Percentiles rank a stretch among this genome's conserved stretches.
Evolutionary conservation across 148 eudicot species (phyloP).

Genomic region (Chenopodium album): DNA sequence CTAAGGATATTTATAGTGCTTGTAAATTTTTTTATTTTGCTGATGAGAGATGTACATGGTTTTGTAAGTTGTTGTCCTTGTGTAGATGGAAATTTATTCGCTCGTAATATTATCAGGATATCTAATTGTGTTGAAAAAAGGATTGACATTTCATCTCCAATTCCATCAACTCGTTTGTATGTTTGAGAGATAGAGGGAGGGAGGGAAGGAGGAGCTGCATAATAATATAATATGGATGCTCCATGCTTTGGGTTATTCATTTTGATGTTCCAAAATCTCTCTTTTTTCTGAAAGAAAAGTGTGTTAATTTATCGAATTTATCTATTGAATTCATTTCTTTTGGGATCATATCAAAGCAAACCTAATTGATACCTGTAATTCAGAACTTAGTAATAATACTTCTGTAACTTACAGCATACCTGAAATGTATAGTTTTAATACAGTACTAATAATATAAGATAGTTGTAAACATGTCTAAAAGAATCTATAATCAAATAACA

Average conservation of each 20-base stretch:
- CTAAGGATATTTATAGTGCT: slow-evolving; percentile 19
- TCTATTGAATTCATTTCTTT: too few species aligned
- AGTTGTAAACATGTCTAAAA: not conserved
- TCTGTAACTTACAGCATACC: not conserved
- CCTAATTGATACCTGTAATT: too few species aligned
- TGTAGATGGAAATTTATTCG: slow-evolving; percentile 20
- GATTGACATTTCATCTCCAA: slow-evolving; percentile 11
- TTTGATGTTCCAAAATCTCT: not conserved
- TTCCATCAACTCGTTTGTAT: not conserved
- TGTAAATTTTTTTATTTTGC: slow-evolving; percentile 16
- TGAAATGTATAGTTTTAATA: not conserved
- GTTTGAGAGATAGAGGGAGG: too few species aligned
- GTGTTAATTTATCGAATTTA: too few species aligned
- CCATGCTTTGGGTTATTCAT: not conserved
- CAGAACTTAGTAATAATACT: too few species aligned
- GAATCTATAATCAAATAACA: not conserved
- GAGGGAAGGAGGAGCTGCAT: too few species aligned
- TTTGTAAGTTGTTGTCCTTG: slow-evolving; percentile 24
- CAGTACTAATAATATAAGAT: too few species aligned
- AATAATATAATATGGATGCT: too few species aligned
- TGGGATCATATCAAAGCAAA: too few species aligned
- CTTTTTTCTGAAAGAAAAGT: not conserved
- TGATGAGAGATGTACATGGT: slow-evolving; percentile 27
- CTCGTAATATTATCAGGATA: slow-evolving; percentile 2
- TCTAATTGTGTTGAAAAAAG: slow-evolving; percentile 8